phyloP scores from a whole-genome alignment of 495 filamentous ascomycete species.

The Aspergillus hancockii region DNA sequence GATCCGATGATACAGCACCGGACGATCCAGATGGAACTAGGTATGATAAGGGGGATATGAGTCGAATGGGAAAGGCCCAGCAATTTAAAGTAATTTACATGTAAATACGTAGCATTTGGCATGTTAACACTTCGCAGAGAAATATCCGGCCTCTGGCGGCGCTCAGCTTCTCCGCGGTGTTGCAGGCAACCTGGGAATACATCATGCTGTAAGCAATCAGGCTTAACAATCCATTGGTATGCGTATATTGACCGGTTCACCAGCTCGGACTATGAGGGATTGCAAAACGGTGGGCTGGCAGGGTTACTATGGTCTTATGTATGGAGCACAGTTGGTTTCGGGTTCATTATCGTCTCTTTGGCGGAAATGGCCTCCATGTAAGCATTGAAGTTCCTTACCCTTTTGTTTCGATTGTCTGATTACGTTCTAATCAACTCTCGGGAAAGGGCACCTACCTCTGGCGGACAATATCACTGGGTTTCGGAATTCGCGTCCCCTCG shows the following conservation, averaged over 20 bases:
- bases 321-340: constrained; percentile 21
- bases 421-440: no score
- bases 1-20: not conserved
- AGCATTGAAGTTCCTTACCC: not conserved
- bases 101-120: not conserved
- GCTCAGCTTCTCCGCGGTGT: constrained; percentile 45
- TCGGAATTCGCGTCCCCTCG: constrained; percentile 29
- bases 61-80: constrained; percentile 41
- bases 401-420: no score
- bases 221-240: no score
- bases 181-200: constrained; percentile 52
- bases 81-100: constrained; percentile 36
- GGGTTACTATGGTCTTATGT: constrained; percentile 20
- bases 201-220: constrained; percentile 27
- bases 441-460: constrained; percentile 36
- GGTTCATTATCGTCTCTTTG: constrained; percentile 27
- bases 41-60: constrained; percentile 38
- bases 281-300: constrained; percentile 20
- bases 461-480: constrained; percentile 24
- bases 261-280: constrained; percentile 17
- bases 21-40: constrained; percentile 2
- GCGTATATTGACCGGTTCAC: not conserved
- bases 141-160: constrained; percentile 50
- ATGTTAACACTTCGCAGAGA: constrained; percentile 25
- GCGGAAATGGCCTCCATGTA: constrained; percentile 36